Percentiles rank a stretch among this genome's conserved stretches.
phyloP scores from a whole-genome alignment of 108 stramenopile species.

The Aurantiochytrium sp. region DNA sequence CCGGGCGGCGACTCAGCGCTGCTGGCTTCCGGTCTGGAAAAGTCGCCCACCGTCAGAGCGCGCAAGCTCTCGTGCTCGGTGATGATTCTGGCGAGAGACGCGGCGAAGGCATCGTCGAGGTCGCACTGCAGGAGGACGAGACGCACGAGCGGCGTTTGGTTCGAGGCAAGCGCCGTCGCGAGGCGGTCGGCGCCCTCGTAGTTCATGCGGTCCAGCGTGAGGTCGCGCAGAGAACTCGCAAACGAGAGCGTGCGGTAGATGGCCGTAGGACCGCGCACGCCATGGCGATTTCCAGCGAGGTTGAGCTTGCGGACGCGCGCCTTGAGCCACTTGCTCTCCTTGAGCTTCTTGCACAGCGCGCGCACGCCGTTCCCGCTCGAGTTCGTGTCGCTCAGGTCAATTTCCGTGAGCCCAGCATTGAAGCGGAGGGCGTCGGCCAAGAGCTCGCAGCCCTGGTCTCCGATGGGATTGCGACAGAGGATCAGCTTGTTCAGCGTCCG shows the following conservation, averaged over 20 bases:
- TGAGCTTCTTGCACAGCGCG: not conserved
- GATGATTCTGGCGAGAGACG: not conserved
- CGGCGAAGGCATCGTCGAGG: not conserved
- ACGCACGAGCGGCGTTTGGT: not conserved
- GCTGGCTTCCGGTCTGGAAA: too few relatives aligned
- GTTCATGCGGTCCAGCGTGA: not conserved
- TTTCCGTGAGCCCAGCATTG: not conserved
- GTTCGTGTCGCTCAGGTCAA: not conserved
- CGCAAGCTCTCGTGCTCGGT: not conserved
- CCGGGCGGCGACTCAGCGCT: too few relatives aligned
- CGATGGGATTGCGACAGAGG: not conserved
- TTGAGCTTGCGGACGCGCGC: slow-evolving; percentile 5
- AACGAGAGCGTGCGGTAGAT: not conserved
- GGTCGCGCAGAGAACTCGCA: not conserved
- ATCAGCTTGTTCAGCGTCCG: not conserved
- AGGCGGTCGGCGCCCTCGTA: not conserved
- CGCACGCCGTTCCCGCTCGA: not conserved
- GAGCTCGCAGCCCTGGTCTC: not conserved
- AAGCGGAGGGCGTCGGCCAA: not conserved
- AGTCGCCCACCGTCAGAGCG: not conserved
- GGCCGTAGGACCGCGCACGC: not conserved
- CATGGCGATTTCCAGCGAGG: not conserved
- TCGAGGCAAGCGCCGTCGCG: not conserved
- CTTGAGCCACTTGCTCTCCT: slow-evolving; percentile 23
- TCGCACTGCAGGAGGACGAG: not conserved